Conservation (phyloP, 495 filamentous ascomycete species). For the Hypomontagnella monticulosa region DNA sequence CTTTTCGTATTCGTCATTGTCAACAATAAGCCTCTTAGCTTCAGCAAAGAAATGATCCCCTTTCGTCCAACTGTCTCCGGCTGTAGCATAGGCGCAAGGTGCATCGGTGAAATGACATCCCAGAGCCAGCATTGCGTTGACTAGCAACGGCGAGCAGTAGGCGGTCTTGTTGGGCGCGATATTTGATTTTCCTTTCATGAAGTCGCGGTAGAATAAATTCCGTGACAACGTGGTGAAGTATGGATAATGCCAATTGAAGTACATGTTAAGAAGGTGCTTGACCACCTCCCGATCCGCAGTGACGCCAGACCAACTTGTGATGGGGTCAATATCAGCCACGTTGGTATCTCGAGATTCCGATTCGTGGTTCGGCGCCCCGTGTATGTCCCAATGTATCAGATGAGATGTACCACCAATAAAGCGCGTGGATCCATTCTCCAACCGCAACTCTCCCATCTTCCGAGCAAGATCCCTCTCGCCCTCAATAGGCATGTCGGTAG, state of each 20-base stretch:
- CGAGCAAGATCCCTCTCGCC: conserved; percentile 89
- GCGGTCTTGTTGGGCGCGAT: conserved; percentile 59
- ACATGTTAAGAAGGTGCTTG: conserved; percentile 92
- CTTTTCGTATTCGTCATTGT: conserved; percentile 93
- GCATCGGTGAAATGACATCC: conserved; percentile 95
- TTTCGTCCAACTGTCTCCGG: conserved; percentile 81
- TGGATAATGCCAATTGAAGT: conserved; percentile 98
- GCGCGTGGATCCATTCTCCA: conserved; percentile 90
- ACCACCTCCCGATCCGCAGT: conserved; percentile 82
- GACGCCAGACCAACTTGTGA: conserved; percentile 87
- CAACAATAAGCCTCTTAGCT: conserved; percentile 87
- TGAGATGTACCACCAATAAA: conserved; percentile 97
- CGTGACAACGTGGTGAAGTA: conserved; percentile 96
- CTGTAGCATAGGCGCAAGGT: conserved; percentile 71
- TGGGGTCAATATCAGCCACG: conserved; percentile 65
- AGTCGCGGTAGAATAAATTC: conserved; percentile 87
- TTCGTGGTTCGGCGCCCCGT: conserved; percentile 67
- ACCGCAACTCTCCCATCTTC: conserved; percentile 88
- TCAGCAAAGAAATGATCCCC: conserved; percentile 98
- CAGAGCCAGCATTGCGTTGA: conserved; percentile 95
- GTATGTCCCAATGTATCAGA: conserved; percentile 71
- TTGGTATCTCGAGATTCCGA: conserved; percentile 58
- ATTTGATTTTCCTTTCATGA: conserved; percentile 67
- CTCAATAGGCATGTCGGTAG: conserved; percentile 60
- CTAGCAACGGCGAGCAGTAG: conserved; percentile 89